Conservation (phyloP, 441 rosid species). For the Adansonia madagascariensis region DNA sequence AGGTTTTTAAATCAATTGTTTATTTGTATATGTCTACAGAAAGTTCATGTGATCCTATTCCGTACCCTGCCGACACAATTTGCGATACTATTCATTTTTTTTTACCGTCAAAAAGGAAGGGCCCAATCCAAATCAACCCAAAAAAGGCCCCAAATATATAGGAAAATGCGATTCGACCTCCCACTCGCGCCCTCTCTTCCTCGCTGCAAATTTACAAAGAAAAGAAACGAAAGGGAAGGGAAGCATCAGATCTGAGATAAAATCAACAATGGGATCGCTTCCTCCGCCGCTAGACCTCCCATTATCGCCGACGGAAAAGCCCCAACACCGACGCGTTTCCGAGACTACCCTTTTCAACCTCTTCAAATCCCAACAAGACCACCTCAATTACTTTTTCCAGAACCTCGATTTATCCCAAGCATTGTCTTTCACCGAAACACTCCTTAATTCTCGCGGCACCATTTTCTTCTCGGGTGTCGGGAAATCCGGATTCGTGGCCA, state of each 20-base stretch:
- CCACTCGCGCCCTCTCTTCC: background rate
- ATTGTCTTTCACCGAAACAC: slow-evolving; percentile 68
- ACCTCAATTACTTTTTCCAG: slow-evolving; percentile 86
- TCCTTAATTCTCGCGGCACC: slow-evolving; percentile 63
- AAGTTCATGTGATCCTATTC: too few species aligned
- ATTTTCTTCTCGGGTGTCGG: slow-evolving; percentile 95
- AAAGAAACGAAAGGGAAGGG: background rate
- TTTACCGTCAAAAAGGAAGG: background rate
- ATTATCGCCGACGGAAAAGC: slow-evolving; percentile 24
- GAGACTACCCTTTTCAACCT: slow-evolving; percentile 62
- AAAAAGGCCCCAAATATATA: background rate
- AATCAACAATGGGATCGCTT: slow-evolving; percentile 61
- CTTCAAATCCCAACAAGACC: slow-evolving; percentile 88
- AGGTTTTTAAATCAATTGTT: too few species aligned
- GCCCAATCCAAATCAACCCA: background rate
- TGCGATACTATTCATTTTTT: too few species aligned
- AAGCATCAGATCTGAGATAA: background rate
- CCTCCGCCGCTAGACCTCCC: slow-evolving; percentile 43
- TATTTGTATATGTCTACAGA: too few species aligned
- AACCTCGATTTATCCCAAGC: slow-evolving; percentile 80
- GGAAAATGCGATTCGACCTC: background rate
- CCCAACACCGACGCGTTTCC: slow-evolving; percentile 42
- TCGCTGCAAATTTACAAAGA: background rate
- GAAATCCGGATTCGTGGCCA: slow-evolving; percentile 92
- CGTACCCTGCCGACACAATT: too few species aligned